Evolutionary conservation across 1,284 basidiomycete species (phyloP).

Genomic region (Fomitiporia mediterranea): DNA sequence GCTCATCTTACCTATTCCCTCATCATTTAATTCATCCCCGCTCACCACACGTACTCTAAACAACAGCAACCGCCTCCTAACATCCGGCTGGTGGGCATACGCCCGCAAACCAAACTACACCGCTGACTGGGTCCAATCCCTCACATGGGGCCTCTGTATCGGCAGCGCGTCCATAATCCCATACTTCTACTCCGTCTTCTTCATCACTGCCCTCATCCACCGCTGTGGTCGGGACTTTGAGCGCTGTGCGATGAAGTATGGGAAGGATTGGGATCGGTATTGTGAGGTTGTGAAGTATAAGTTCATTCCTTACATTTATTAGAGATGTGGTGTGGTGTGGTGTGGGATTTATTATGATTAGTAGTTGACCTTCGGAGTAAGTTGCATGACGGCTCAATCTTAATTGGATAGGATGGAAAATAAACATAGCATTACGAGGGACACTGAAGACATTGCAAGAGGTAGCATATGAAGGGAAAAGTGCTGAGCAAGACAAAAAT

Average conservation of each 20-base stretch:
- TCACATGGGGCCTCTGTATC: slow-evolving; percentile 88
- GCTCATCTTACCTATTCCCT: slow-evolving; percentile 20
- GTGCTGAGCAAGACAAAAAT: background rate
- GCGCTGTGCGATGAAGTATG: slow-evolving; percentile 90
- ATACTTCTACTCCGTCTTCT: slow-evolving; percentile 94
- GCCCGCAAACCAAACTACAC: slow-evolving; percentile 89
- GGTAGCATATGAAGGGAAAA: background rate
- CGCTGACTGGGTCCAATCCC: slow-evolving; percentile 84
- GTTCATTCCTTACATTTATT: slow-evolving; percentile 79
- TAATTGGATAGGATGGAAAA: too few relatives aligned
- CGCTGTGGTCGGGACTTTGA: slow-evolving; percentile 90
- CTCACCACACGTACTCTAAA: slow-evolving; percentile 10
- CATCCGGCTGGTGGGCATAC: slow-evolving; percentile 87
- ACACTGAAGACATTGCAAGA: background rate
- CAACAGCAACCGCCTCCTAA: slow-evolving; percentile 71
- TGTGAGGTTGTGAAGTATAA: slow-evolving; percentile 83
- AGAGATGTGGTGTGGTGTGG: slow-evolving; percentile 2
- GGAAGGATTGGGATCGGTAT: slow-evolving; percentile 92
- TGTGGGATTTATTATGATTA: background rate
- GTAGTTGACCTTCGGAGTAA: too few relatives aligned
- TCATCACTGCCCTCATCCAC: slow-evolving; percentile 85
- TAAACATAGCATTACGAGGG: too few relatives aligned
- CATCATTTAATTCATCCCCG: slow-evolving; percentile 10
- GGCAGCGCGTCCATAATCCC: slow-evolving; percentile 85
- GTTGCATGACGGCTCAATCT: too few relatives aligned